These are phyloP conservation scores for Cyclostephanos tholiformis DNA, from an alignment of 108 stramenopile genomes.

Conservation along the genomic window DNA sequence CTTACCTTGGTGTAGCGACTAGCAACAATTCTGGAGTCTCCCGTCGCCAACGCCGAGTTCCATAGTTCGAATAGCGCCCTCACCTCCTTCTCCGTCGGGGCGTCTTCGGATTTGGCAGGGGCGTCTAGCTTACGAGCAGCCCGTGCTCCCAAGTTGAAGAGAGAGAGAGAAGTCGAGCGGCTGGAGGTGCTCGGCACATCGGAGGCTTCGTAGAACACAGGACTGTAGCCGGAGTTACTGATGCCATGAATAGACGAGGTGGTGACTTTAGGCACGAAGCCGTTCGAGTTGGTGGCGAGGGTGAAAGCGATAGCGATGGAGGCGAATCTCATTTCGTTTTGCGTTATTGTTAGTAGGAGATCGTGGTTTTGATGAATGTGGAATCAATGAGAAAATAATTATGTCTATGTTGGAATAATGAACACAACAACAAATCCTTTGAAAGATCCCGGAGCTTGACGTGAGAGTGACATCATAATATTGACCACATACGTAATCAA, in stretches of 20 bases:
- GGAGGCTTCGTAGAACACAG: neutral
- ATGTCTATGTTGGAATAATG: too few species aligned
- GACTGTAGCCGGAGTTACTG: neutral
- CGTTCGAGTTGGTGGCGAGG: neutral
- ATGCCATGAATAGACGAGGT: neutral
- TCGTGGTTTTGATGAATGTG: too few species aligned
- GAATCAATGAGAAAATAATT: too few species aligned
- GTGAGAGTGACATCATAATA: too few species aligned
- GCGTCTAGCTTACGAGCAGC: constrained; percentile 10
- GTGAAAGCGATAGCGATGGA: constrained; percentile 17
- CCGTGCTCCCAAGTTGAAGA: neutral
- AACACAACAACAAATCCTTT: too few species aligned
- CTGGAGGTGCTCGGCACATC: neutral
- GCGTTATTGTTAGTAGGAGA: too few species aligned
- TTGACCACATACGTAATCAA: too few species aligned
- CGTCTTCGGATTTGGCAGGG: constrained; percentile 5
- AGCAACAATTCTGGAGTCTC: constrained; percentile 56
- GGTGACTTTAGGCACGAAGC: constrained; percentile 10
- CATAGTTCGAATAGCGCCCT: constrained; percentile 69
- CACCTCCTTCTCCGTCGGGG: constrained; percentile 56
- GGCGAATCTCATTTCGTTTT: constrained; percentile 18
- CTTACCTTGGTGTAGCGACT: constrained; percentile 50
- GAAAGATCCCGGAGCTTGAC: too few species aligned
- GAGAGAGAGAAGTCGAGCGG: constrained; percentile 8
- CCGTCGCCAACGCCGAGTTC: constrained; percentile 69